phyloP scores from a whole-genome alignment of 2,329 filamentous ascomycete species.

The Pezicula rhizophila region DNA sequence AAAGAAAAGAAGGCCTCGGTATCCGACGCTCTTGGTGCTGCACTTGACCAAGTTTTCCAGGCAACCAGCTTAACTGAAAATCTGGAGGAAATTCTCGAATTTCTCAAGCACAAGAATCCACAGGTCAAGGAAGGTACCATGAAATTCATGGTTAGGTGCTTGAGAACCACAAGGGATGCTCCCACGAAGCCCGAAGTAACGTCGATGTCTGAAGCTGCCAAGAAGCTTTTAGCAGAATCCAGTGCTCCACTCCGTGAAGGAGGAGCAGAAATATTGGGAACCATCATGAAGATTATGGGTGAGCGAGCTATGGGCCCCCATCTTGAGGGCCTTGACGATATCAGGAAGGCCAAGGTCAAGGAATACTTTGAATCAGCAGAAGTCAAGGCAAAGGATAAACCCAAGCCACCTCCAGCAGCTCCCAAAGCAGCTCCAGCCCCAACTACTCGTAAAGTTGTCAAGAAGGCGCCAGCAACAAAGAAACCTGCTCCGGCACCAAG shows the following conservation, averaged over 20 bases:
- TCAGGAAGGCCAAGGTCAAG: conserved; percentile 91
- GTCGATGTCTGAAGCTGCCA: conserved; percentile 78
- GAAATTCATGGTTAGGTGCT: conserved; percentile 83
- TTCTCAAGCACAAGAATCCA: conserved; percentile 88
- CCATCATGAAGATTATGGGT: conserved; percentile 97
- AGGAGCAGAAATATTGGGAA: conserved; percentile 87
- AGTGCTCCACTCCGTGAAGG: conserved; percentile 80
- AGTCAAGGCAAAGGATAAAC: conserved; percentile 86
- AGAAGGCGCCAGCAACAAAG: conserved; percentile 36
- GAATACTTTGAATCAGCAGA: conserved; percentile 80
- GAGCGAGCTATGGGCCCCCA: conserved; percentile 93
- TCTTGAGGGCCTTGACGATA: conserved; percentile 88
- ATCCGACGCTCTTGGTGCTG: conserved; percentile 78
- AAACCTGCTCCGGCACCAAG: conserved; percentile 39
- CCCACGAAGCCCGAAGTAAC: conserved; percentile 80
- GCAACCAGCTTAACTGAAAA: conserved; percentile 74
- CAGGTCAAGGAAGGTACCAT: conserved; percentile 95
- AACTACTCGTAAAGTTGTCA: conserved; percentile 38
- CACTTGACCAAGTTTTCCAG: conserved; percentile 65
- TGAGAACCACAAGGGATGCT: conserved; percentile 76
- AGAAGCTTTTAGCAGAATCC: conserved; percentile 85
- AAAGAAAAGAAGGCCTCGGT: conserved; percentile 96
- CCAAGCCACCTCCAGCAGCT: conserved; percentile 65
- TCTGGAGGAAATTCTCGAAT: conserved; percentile 83
- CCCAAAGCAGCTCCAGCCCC: conserved; percentile 41